Base-by-base conservation (phyloP, 306 rosid species). In the Oxytropis ochrocephala region DNA sequence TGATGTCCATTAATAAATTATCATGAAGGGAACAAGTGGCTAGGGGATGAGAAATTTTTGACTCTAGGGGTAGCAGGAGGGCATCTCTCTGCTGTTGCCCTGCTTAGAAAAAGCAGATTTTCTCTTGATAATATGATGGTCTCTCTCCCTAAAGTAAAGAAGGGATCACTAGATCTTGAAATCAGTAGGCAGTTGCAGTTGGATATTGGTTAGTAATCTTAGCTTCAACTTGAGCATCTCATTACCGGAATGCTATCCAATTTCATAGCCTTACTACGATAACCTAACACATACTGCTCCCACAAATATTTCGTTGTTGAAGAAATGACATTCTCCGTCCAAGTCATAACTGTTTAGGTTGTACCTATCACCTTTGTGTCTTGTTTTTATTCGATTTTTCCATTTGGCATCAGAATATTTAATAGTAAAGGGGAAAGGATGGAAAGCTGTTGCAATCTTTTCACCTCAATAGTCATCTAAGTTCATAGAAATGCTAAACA, bases 331-430 rank as follows among this genome's bases (percentile, higher is more conserved):
- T 49, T 19, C 46, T 13, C 56, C 29, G 9, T 33, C 27, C 46
- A 49, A 50, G 19, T 32, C 27, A 14, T 60, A 51, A 32, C 29
- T 39, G 21, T 47, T 42, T 17, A 29, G 54, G 55, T 72, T 51
- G 62, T 32, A 11, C 50, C 7, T n/a, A 10, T 39, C 36, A 49
- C 35, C 66, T 69, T 69, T 21, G 24, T 64, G 65, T 61, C 66
- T 72, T 49, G 43, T 27, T 71, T 59, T 24, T 54, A 39, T 65
- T 43, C 63, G 17, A 70, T 65, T 48, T 27, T 35, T 71, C 38
- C 42, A 47, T 48, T 64, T 47, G 72, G 30, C 24, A 16, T 27
- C 6, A 14, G 17, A 53, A 36, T 29, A 14, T 61, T 61, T 17
- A 11, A 69, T 33, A 11, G 55, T 32, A 61, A 49, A 54, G 29